phyloP scores from a whole-genome alignment of 257 asterid genomes.

The Solanum neorickii region DNA sequence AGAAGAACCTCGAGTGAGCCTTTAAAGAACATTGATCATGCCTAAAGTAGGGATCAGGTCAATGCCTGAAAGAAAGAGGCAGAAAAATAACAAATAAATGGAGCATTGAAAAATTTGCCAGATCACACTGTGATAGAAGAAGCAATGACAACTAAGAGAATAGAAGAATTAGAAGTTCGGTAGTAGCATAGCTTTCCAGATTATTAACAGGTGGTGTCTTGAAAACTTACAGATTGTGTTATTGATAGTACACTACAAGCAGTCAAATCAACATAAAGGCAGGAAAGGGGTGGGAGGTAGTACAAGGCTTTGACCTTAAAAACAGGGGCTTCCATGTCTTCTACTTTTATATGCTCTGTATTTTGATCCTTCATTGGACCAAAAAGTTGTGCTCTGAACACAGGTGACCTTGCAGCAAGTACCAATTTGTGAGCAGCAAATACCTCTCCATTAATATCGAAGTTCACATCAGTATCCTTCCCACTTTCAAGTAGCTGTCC shows the following conservation, averaged over 20 bases:
- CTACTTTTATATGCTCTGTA: conserved; percentile 47
- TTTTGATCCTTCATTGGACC: conserved; percentile 95
- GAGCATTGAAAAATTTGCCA: neutral
- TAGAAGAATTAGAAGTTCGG: neutral
- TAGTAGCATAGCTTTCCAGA: neutral
- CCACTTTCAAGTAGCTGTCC: conserved; percentile 78
- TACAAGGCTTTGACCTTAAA: conserved; percentile 46
- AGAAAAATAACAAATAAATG: neutral
- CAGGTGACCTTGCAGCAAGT: conserved; percentile 96
- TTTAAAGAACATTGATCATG: neutral
- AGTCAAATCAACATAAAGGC: neutral
- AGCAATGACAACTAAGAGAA: neutral
- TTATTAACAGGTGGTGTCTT: neutral
- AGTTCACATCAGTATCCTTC: conserved; percentile 54
- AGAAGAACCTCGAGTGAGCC: neutral
- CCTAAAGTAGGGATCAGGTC: neutral
- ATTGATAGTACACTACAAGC: neutral
- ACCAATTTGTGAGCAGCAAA: conserved; percentile 85
- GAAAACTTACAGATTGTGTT: neutral
- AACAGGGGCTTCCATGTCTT: conserved; percentile 81
- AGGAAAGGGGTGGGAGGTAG: neutral
- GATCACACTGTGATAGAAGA: neutral
- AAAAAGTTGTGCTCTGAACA: conserved; percentile 81
- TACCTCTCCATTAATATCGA: conserved; percentile 63
- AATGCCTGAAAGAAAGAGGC: neutral